phyloP scores from a whole-genome alignment of 176 grass and related monocot genomes.

The Thalia dealbata region DNA sequence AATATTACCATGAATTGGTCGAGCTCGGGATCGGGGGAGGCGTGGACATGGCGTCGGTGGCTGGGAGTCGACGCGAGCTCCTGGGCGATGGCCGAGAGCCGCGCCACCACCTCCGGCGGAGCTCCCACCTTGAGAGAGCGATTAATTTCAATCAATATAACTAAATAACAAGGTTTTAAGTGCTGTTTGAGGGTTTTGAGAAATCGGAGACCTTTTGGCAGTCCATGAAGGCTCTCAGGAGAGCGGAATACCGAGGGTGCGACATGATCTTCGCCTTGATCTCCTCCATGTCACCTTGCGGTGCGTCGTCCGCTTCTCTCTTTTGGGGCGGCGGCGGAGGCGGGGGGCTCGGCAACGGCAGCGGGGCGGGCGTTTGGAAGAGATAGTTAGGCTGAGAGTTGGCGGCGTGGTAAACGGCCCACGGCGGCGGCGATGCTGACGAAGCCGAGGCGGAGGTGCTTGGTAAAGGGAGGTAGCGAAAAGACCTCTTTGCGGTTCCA shows the following conservation, averaged over 20 bases:
- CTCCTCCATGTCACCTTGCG: constrained; percentile 26
- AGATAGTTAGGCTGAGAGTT: not conserved
- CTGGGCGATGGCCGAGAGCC: constrained; percentile 35
- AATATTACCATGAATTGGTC: constrained; percentile 73
- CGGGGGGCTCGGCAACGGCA: not conserved
- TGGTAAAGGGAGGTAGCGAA: constrained; percentile 40
- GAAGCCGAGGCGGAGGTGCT: constrained; percentile 14
- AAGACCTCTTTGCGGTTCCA: constrained; percentile 33
- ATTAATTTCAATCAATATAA: not conserved
- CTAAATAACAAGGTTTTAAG: not conserved
- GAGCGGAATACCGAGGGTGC: constrained; percentile 61
- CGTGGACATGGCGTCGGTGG: constrained; percentile 14
- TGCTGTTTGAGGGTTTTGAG: not conserved
- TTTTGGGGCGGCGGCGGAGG: not conserved
- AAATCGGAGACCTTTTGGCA: constrained; percentile 59
- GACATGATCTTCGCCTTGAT: constrained; percentile 83
- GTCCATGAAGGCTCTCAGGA: constrained; percentile 53
- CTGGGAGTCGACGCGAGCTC: constrained; percentile 19
- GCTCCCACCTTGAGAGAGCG: constrained; percentile 16
- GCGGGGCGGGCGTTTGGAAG: not conserved
- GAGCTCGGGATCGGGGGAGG: constrained; percentile 54
- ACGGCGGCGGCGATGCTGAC: constrained; percentile 17
- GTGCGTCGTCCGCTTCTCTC: constrained; percentile 14
- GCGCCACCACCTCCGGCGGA: constrained; percentile 45
- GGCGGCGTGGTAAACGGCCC: constrained; percentile 6